phyloP scores from a whole-genome alignment of 441 rosid genomes.

The Populus hybrid region DNA sequence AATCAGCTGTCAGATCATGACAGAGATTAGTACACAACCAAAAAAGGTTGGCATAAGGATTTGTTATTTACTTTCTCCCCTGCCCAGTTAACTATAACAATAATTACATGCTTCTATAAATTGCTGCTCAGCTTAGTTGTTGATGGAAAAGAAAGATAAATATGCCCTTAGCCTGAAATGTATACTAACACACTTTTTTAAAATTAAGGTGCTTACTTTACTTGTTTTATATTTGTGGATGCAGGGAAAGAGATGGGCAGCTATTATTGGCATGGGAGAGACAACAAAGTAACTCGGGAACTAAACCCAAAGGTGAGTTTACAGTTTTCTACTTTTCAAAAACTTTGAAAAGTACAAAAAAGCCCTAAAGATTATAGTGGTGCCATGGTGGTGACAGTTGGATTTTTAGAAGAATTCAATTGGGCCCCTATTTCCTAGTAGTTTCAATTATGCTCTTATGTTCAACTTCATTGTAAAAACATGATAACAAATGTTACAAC shows the following conservation, averaged over 20 bases:
- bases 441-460: not conserved
- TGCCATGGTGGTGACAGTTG: not conserved
- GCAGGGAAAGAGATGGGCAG: slow-evolving; percentile 75
- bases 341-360: not conserved
- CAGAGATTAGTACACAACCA: not conserved
- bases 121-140: not conserved
- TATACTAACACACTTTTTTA: not conserved
- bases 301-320: slow-evolving; percentile 81
- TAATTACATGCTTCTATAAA: not conserved
- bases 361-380: not conserved
- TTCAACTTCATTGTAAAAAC: too few relatives aligned
- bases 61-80: not conserved
- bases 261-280: slow-evolving; percentile 99
- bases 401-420: not conserved
- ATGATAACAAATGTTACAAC: not conserved
- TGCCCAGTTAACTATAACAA: not conserved
- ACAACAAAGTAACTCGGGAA: slow-evolving; percentile 64
- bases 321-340: slow-evolving; percentile 13
- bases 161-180: not conserved
- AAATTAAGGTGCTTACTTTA: not conserved
- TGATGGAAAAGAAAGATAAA: not conserved
- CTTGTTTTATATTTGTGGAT: not conserved
- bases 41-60: not conserved
- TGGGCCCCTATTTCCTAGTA: not conserved
- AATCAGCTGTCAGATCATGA: not conserved